A percentile compares a stretch with the other conserved stretches of the same genome.
Conservation (phyloP, 805 yeast species). For the Saturnispora silvae region DNA sequence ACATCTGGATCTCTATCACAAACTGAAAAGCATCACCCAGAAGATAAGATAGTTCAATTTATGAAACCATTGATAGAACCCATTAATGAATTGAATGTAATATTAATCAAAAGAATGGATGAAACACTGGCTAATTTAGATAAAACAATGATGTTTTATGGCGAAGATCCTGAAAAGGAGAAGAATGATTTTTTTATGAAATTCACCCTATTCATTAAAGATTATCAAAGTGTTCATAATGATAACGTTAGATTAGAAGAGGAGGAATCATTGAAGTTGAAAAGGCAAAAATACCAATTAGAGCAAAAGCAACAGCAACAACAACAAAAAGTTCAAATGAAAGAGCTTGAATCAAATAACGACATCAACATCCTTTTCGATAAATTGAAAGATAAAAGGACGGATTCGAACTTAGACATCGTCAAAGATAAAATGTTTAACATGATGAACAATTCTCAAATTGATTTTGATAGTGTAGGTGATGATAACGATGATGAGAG, state of each 20-base stretch:
- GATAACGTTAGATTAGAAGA: conserved; percentile 64
- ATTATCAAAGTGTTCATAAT: conserved; percentile 52
- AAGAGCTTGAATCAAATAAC: not conserved
- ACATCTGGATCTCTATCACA: conserved; percentile 59
- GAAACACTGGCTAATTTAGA: conserved; percentile 43
- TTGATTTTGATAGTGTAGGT: not conserved
- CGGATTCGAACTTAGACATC: conserved; percentile 3
- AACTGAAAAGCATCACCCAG: conserved; percentile 51
- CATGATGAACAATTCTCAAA: not conserved
- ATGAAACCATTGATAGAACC: conserved; percentile 30
- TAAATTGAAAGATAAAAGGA: conserved; percentile 14
- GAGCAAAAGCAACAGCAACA: conserved; percentile 16
- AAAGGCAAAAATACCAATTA: conserved; percentile 38
- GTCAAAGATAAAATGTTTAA: conserved; percentile 1
- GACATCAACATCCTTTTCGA: conserved; percentile 17
- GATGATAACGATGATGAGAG: conserved; percentile 9
- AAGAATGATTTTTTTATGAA: conserved; percentile 52
- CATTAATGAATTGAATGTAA: conserved; percentile 34
- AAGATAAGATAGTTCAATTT: conserved; percentile 47
- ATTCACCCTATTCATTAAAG: conserved; percentile 47
- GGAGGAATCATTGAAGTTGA: conserved; percentile 53
- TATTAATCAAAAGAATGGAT: conserved; percentile 40
- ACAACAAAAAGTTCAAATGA: conserved; percentile 23
- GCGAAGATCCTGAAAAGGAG: conserved; percentile 49
- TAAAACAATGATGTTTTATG: conserved; percentile 56